Evolutionary conservation across 2,329 filamentous ascomycete genomes (phyloP).

Genomic region (Coccinonectria pachysandricola): DNA sequence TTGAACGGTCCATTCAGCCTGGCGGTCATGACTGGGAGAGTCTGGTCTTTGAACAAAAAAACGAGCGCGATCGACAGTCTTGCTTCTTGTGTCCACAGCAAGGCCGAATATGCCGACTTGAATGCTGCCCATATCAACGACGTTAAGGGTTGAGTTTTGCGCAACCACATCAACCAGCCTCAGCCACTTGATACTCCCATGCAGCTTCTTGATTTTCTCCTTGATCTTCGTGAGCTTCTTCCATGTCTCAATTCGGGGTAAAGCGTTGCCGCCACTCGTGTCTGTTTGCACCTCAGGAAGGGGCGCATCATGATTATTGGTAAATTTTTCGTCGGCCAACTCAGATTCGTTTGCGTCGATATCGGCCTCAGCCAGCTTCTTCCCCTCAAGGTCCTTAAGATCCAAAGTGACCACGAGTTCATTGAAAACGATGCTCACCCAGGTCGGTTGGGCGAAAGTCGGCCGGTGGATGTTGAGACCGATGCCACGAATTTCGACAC

Average conservation of each 20-base stretch:
- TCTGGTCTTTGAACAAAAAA: constrained; percentile 71
- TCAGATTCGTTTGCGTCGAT: constrained; percentile 19
- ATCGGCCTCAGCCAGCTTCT: constrained; percentile 24
- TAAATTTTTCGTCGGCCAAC: constrained; percentile 15
- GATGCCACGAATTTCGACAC: constrained; percentile 79
- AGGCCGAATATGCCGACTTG: constrained; percentile 78
- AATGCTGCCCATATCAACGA: constrained; percentile 73
- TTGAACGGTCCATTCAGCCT: constrained; percentile 90
- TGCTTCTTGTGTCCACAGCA: constrained; percentile 80
- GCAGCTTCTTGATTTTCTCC: constrained; percentile 75
- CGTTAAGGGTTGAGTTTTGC: constrained; percentile 63
- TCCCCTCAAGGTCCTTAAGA: constrained; percentile 51
- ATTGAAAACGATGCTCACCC: constrained; percentile 81
- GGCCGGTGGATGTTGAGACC: constrained; percentile 84
- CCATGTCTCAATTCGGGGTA: constrained; percentile 63
- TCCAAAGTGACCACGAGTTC: constrained; percentile 82
- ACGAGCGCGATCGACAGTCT: constrained; percentile 82
- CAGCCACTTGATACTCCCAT: constrained; percentile 80
- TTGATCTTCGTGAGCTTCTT: constrained; percentile 67
- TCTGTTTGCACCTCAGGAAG: constrained; percentile 8
- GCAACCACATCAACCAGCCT: constrained; percentile 82
- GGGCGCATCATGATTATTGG: constrained; percentile 17
- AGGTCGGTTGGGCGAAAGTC: constrained; percentile 94
- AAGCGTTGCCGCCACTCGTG: constrained; percentile 6
- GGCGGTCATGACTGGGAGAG: constrained; percentile 46